These are phyloP conservation scores for Jamesozyma rosinii DNA, from an alignment of 805 yeast genomes.

Conservation along the genomic window DNA sequence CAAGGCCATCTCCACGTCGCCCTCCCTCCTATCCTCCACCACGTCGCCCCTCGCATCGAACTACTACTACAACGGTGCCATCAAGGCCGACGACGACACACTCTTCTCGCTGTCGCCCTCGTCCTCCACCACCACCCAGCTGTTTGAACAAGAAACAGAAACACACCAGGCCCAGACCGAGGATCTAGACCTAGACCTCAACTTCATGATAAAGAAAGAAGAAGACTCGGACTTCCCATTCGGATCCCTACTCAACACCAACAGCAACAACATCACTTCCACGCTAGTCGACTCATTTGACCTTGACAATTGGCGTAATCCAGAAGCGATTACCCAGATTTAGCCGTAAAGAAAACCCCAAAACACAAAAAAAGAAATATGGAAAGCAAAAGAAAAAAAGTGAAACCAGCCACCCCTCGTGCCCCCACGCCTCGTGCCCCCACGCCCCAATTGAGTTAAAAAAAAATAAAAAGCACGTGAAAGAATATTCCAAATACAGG, in stretches of 20 bases:
- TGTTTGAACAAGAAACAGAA: not conserved
- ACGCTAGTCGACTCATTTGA: conserved; percentile 23
- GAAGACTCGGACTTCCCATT: not conserved
- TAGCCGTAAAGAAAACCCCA: not conserved
- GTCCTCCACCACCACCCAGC: not conserved
- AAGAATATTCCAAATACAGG: too few relatives aligned
- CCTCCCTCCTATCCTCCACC: not conserved
- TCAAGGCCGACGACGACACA: not conserved
- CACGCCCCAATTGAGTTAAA: too few relatives aligned
- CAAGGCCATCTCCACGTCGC: not conserved
- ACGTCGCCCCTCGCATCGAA: not conserved
- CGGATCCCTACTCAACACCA: not conserved
- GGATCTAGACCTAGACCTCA: not conserved
- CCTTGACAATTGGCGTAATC: conserved; percentile 39
- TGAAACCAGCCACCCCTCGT: too few relatives aligned
- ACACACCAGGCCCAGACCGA: not conserved
- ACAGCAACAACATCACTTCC: not conserved
- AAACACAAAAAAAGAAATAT: not conserved
- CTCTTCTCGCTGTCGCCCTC: not conserved
- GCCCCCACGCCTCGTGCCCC: too few relatives aligned
- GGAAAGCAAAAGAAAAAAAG: too few relatives aligned
- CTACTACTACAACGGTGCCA: not conserved
- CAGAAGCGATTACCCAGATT: conserved; percentile 34
- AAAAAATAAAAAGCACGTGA: too few relatives aligned
- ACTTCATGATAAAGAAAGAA: not conserved